Conservation (phyloP, 192 early-diverging fungal genomes). For the Blastocladiella britannica region DNA sequence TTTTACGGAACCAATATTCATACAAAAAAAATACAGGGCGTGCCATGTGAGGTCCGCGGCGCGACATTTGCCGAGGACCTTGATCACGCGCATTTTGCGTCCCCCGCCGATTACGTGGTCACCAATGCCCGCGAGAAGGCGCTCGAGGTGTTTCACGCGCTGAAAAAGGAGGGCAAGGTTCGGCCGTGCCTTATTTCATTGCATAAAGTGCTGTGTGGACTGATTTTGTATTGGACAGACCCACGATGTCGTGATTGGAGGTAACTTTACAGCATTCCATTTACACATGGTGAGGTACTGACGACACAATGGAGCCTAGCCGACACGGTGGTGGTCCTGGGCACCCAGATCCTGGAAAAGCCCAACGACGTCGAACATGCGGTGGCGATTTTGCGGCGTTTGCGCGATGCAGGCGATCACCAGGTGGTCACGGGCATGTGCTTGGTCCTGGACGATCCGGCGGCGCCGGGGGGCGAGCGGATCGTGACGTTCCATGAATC, state of each 20-base stretch:
- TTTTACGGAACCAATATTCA: not conserved
- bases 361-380: constrained; percentile 39
- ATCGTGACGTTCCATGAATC: constrained; percentile 24
- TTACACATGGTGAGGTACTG: no score
- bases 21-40: constrained; percentile 17
- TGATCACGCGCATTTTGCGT: constrained; percentile 36
- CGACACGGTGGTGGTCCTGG: constrained; percentile 58
- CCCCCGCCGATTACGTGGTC: constrained; percentile 42
- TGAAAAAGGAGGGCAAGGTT: constrained; percentile 9
- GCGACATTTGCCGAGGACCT: constrained; percentile 62
- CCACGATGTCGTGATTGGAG: constrained; percentile 45
- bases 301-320: no score
- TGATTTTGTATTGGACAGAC: constrained; percentile 3
- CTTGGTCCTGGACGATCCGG: constrained; percentile 10
- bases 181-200: not conserved
- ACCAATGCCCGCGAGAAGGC: constrained; percentile 51
- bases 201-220: not conserved
- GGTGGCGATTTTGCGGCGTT: constrained; percentile 27
- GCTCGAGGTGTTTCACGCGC: constrained; percentile 35
- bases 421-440: constrained; percentile 48
- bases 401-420: constrained; percentile 39
- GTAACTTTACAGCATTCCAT: no score
- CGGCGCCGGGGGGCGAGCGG: constrained; percentile 3
- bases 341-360: constrained; percentile 61
- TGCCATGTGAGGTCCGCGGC: constrained; percentile 38